Percentiles rank a stretch among this genome's conserved stretches.
phyloP scores from a whole-genome alignment of 1,139 yeast species.

The Saccharomyces hybrid region DNA sequence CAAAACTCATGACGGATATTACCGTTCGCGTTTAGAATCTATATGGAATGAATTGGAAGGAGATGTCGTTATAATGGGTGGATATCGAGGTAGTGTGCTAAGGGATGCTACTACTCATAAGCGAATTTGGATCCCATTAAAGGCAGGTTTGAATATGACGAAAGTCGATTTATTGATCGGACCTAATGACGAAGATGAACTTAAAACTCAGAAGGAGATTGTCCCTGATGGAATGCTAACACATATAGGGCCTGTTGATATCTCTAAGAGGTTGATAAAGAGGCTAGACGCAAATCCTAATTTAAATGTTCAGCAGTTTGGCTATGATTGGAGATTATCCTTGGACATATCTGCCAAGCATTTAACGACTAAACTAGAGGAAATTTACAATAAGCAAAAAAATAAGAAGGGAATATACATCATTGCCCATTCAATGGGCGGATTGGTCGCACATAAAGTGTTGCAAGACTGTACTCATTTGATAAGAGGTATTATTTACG shows the following conservation, averaged over 20 bases:
- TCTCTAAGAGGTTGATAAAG: conserved; percentile 54
- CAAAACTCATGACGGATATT: conserved; percentile 28
- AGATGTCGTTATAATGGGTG: conserved; percentile 74
- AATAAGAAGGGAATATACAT: conserved; percentile 49
- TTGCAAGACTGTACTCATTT: conserved; percentile 60
- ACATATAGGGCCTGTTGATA: conserved; percentile 83
- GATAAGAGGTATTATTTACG: conserved; percentile 68
- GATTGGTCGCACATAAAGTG: conserved; percentile 72
- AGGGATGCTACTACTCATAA: conserved; percentile 57
- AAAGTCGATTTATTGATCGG: conserved; percentile 68
- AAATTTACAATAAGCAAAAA: conserved; percentile 37
- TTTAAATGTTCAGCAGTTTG: conserved; percentile 63
- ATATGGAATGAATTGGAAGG: conserved; percentile 55
- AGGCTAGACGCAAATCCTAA: conserved; percentile 51
- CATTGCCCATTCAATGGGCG: conserved; percentile 93
- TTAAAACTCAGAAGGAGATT: conserved; percentile 43
- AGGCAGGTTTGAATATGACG: conserved; percentile 72
- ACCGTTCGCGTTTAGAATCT: conserved; percentile 29
- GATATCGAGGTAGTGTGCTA: conserved; percentile 76
- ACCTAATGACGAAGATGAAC: conserved; percentile 57
- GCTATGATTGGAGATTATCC: conserved; percentile 88
- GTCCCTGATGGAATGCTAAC: conserved; percentile 73
- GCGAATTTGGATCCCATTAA: conserved; percentile 80
- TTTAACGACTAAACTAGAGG: conserved; percentile 41
- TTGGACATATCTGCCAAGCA: conserved; percentile 48